Conservation (phyloP, 2,329 filamentous ascomycete genomes). For the Tolypocladium pustulatum region DNA sequence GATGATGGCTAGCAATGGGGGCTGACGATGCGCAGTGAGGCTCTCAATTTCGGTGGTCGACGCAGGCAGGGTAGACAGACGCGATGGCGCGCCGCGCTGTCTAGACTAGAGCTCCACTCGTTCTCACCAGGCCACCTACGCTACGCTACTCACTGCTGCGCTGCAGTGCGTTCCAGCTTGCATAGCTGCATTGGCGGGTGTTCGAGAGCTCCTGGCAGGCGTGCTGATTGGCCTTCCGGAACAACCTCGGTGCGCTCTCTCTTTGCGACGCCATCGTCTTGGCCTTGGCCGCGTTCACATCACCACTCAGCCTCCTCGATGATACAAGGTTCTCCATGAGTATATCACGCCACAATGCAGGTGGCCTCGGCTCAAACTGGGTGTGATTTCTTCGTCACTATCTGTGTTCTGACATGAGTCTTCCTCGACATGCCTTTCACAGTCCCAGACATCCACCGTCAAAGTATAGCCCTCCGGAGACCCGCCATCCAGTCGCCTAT, state of each 20-base stretch:
- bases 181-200: neutral
- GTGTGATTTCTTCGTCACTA: too few species aligned
- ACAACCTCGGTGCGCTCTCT: neutral
- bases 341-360: too few species aligned
- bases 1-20: neutral
- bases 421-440: too few species aligned
- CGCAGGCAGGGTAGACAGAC: neutral
- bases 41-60: neutral
- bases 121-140: neutral
- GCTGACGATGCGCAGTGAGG: neutral
- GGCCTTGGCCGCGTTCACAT: neutral
- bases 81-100: neutral
- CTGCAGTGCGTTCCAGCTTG: neutral
- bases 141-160: too few species aligned
- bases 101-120: neutral
- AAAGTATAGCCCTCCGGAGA: neutral
- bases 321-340: too few species aligned
- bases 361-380: too few species aligned
- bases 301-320: neutral
- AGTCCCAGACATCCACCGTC: too few species aligned
- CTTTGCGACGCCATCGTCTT: too few species aligned
- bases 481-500: neutral
- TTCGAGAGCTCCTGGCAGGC: neutral
- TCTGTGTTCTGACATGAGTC: too few species aligned
- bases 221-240: neutral